Base-by-base conservation (phyloP, 495 filamentous ascomycete genomes). In the Hypoxylon fuscum region DNA sequence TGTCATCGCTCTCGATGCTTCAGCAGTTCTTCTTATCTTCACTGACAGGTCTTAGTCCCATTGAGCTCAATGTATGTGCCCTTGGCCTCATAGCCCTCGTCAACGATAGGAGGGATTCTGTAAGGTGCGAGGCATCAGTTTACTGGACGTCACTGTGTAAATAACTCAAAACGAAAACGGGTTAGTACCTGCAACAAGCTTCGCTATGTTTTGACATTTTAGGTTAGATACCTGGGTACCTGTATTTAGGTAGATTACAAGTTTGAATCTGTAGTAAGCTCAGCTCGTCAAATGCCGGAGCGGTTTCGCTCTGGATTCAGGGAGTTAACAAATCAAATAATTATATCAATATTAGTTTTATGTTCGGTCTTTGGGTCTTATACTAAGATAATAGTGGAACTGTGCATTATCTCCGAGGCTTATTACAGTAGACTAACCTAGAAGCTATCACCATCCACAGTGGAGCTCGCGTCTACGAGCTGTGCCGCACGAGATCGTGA, bases 41-140 rank as follows among this genome's bases (percentile, higher is more conserved):
- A 66, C 79, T 17, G 73, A 88, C 85, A 89, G 42, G 84, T 87
- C 74, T 87, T 85, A 68, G 85, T 54, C 60, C 85, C 85, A 74
- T 81, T 80, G 71, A 87, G 75, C 37, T 79, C 83, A 65, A 84
- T 81, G 68, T 85, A 88, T 68, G 80, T 74, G 48, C 86, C 86
- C 71, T 88, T 88, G 61, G 78, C 68, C 55, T 80, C 68, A 73
- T 88, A 89, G 52, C 73, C 82, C 59, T 84, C 81, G 56, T 75
- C 74, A 15, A 85, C 71, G 32, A 87, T 74, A 9, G 85, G 83
- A 4, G 85, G 84, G 54, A 85, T 46, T 14, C 52, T 63, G 21
- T 23, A 17, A 21, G 18, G 7, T 21, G 10, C n/a, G 3, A 52
- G 40, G 9, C 32, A 29, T 52, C 17, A 40, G 21, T 11, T 51